phyloP scores from a whole-genome alignment of 768 basidiomycete species.

The Hericium erinaceus region DNA sequence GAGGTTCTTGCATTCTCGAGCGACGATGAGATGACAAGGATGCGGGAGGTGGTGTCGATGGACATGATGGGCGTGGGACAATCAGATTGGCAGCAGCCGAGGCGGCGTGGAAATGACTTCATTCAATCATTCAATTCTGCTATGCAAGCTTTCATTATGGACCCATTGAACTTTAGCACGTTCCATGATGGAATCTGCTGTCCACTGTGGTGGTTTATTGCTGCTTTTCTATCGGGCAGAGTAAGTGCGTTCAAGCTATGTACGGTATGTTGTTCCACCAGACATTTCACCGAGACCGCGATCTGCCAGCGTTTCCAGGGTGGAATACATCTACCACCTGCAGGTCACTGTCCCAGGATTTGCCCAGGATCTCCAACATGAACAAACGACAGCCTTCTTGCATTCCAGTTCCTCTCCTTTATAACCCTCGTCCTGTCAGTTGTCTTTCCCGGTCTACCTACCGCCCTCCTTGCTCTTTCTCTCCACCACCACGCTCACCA shows the following conservation, averaged over 20 bases:
- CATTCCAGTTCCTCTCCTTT: neutral
- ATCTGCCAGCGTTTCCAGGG: neutral
- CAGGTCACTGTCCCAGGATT: no score
- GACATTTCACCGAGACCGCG: neutral
- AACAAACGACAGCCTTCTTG: neutral
- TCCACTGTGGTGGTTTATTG: no score
- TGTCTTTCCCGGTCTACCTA: neutral
- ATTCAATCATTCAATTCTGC: neutral
- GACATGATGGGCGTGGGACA: neutral
- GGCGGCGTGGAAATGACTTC: neutral
- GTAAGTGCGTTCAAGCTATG: no score
- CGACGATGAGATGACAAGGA: conserved; percentile 19
- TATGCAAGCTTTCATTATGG: neutral
- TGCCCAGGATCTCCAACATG: no score
- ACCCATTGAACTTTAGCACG: no score
- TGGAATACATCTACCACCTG: no score
- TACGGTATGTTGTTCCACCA: no score
- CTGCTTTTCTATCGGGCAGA: no score
- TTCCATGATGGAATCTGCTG: no score
- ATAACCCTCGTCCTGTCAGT: neutral
- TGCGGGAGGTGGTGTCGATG: conserved; percentile 3
- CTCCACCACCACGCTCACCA: neutral
- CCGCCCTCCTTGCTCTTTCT: neutral
- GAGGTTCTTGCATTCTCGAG: conserved; percentile 16
- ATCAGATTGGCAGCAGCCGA: no score